These are phyloP conservation scores for Thelonectria olida DNA, from an alignment of 2,329 filamentous ascomycete genomes.

Conservation along the genomic window DNA sequence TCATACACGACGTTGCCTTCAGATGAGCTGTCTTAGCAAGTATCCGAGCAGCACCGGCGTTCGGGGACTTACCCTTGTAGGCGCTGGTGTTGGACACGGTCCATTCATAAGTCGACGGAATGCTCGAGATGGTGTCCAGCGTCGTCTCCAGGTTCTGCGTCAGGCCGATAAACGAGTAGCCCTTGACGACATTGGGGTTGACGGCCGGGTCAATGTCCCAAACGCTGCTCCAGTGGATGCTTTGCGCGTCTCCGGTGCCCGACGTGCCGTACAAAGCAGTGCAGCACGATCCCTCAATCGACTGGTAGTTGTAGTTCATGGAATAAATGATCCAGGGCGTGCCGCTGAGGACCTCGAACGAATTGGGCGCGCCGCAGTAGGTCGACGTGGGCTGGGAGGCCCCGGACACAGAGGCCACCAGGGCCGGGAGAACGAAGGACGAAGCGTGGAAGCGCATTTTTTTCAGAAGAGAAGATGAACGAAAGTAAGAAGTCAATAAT, in stretches of 20 bases:
- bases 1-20: slow-evolving; percentile 31
- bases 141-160: slow-evolving; percentile 23
- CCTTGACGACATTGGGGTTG: slow-evolving; percentile 23
- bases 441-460: slow-evolving; percentile 5
- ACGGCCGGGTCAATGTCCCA: slow-evolving; percentile 24
- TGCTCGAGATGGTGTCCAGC: slow-evolving; percentile 21
- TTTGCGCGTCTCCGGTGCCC: slow-evolving; percentile 8
- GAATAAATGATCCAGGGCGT: slow-evolving; percentile 31
- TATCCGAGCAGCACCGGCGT: no score
- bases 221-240: slow-evolving; percentile 25
- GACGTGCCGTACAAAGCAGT: slow-evolving; percentile 21
- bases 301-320: slow-evolving; percentile 32
- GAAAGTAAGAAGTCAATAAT: background rate
- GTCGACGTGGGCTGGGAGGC: slow-evolving; percentile 15
- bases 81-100: slow-evolving; percentile 19
- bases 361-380: slow-evolving; percentile 25
- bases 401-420: background rate
- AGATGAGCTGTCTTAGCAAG: no score
- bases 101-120: slow-evolving; percentile 23
- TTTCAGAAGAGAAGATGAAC: background rate
- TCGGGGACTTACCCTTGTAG: slow-evolving; percentile 29
- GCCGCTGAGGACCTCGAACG: slow-evolving; percentile 22
- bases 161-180: slow-evolving; percentile 29
- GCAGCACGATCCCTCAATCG: slow-evolving; percentile 26
- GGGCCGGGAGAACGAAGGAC: background rate